Base-by-base conservation (phyloP, 2,329 filamentous ascomycete species). In the Periconia sp. region DNA sequence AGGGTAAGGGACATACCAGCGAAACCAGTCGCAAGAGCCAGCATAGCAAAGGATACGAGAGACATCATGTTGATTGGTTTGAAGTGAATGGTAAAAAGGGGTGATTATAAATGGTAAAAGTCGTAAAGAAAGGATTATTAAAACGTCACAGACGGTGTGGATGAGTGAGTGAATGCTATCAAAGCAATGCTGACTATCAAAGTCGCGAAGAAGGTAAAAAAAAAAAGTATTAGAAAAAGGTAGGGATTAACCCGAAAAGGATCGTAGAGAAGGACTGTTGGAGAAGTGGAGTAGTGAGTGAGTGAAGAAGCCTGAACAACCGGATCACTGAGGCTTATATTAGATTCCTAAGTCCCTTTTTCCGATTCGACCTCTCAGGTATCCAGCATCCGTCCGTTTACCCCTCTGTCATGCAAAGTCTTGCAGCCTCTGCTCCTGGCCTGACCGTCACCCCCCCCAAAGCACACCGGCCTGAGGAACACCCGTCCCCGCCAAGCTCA, bases 121-220 rank as follows among this genome's bases (percentile, higher is more conserved):
- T 47, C 41, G 50, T 48, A 47, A 58, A 56, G 44, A 31, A 33
- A 5, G 33, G 45, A 48, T 43, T 54, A 64, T 59, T 62, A 65
- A 30, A 60, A 67, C 63, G 67, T 72, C 68, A 57, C 67, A 69
- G 68, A 70, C 66, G 66, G 58, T 57, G 55, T 59, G 37, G 18
- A 52, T 49, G 23, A 52, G 55, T 18, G 47, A 63, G 63, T 58
- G 56, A 56, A 56, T 52, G 58, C 52, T 54, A 31, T 43, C 17
- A 35, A 23, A 54, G 54, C 37, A 43, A n/a, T 43, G 63, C 64
- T 60, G 66, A 72, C 69, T 72, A 62, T 72, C 69, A 72, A 72
- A 72, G 69, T 63, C 68, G 63, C 41, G 42, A 6, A 56, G 49
- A 58, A 57, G 62, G 60, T 45, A 56, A 52, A 55, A 59, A 58